Evolutionary conservation across 179 eudicot genomes (phyloP), one percentile per base, ranked within the genome.

Genomic region (Corrigiola litoralis): DNA sequence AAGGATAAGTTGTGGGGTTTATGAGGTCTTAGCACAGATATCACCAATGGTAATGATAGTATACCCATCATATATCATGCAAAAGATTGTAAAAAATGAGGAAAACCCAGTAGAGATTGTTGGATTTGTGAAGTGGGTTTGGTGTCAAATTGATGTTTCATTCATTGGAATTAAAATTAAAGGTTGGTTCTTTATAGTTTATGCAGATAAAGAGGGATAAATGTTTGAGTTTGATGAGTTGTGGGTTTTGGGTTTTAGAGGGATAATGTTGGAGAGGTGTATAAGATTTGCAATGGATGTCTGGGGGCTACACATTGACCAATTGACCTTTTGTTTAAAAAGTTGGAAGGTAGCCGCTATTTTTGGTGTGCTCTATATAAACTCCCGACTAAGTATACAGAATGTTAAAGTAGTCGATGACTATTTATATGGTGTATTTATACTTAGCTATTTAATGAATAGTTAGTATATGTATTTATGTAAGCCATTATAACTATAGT

Each of bases 1-100:
- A 79, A 58, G 29, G 84, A 72, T 38, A 82, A 27, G n/a, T 13
- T 61, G 10, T 67, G 85, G 60, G 81, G 73, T 51, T 74, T 86
- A 51, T 79, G 90, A 77, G 90, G 90, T 81, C 80, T 85, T 61
- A 92, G 81, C 23, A 87, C 78, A 32, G 92, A 84, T 4, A 89
- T 78, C 3, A 84, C 69, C 3, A 90, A 28, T 31, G 96, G 96
- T 6, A 87, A 71, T 53, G 87, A 65, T 16, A 90, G 90, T 25
- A 79, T 74, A 11, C 89, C 98, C 98, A 92, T 89, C 40, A 61
- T 44, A 17, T 0, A 17, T 28, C 42, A 61, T 1, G 31, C 21
- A 59, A n/a, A 6, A 49, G 3, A 32, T 13, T 3, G 12, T 20
- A 2, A 29, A 23, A 20, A 17, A 54, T 70, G 59, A n/a, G 1